Conservation (phyloP, 805 yeast species). For the Ogataea thermomethanolica region DNA sequence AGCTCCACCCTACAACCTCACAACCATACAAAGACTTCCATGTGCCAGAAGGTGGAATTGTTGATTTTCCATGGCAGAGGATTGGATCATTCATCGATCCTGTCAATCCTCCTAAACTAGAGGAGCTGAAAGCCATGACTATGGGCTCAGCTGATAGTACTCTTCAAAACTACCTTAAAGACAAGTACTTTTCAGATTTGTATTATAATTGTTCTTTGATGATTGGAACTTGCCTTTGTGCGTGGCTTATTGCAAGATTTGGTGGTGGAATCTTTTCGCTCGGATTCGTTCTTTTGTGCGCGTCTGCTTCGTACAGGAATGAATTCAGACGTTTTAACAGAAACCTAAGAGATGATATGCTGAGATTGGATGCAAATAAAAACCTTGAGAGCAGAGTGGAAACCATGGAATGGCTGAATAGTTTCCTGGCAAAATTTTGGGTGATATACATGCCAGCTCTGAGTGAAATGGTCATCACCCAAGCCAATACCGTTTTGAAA, state of each 20-base stretch:
- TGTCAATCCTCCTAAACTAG: conserved; percentile 19
- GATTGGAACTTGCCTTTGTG: conserved; percentile 66
- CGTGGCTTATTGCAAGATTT: conserved; percentile 62
- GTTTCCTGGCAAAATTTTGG: conserved; percentile 79
- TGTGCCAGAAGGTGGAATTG: conserved; percentile 11
- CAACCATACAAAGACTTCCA: conserved; percentile 10
- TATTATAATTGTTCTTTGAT: conserved; percentile 64
- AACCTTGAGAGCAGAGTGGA: conserved; percentile 60
- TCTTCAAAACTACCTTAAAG: conserved; percentile 58
- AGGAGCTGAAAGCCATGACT: conserved; percentile 16
- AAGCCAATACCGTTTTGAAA: conserved; percentile 63
- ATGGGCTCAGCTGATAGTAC: conserved; percentile 26
- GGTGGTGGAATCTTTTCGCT: conserved; percentile 67
- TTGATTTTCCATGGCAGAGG: conserved; percentile 34
- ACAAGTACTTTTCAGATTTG: conserved; percentile 68
- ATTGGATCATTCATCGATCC: conserved; percentile 34
- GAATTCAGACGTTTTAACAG: conserved; percentile 76
- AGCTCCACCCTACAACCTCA: conserved; percentile 1
- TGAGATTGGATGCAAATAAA: conserved; percentile 60
- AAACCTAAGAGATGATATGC: conserved; percentile 72
- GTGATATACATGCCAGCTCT: conserved; percentile 84
- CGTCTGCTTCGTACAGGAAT: conserved; percentile 64
- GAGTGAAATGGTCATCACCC: conserved; percentile 67
- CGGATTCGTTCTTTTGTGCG: conserved; percentile 53
- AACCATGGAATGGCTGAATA: conserved; percentile 79